phyloP scores from a whole-genome alignment of 2,329 filamentous ascomycete species.

The Parafenestella ontariensis region DNA sequence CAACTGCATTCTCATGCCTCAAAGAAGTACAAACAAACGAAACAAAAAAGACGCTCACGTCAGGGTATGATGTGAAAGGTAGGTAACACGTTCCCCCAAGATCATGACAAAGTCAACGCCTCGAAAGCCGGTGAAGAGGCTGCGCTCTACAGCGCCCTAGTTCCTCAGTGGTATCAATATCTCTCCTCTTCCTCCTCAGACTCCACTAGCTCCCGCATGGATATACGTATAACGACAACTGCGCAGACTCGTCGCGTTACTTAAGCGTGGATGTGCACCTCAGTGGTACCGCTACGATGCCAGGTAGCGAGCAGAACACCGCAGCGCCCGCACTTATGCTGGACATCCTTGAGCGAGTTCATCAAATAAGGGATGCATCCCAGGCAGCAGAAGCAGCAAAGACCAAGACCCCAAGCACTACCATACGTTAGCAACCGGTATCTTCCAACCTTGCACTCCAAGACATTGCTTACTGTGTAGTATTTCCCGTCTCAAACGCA shows the following conservation, averaged over 20 bases:
- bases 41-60: slow-evolving; percentile 1
- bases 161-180: slow-evolving; percentile 15
- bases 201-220: background rate
- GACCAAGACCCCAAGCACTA: slow-evolving; percentile 55
- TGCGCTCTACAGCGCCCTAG: background rate
- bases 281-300: slow-evolving; percentile 57
- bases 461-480: slow-evolving; percentile 50
- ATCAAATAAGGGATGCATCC: slow-evolving; percentile 60
- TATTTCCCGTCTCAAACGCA: slow-evolving; percentile 47
- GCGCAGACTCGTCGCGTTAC: background rate
- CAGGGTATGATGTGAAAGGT: slow-evolving; percentile 1
- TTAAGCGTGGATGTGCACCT: slow-evolving; percentile 52
- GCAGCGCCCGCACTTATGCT: slow-evolving; percentile 58
- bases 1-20: too few relatives aligned
- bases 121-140: background rate
- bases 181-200: background rate
- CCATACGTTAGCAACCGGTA: slow-evolving; percentile 11
- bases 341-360: slow-evolving; percentile 56
- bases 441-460: background rate
- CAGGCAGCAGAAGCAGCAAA: slow-evolving; percentile 54
- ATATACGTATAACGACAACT: background rate
- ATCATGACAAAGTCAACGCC: background rate
- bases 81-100: background rate
- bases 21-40: background rate
- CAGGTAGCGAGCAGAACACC: slow-evolving; percentile 55